phyloP scores from a whole-genome alignment of 2,329 filamentous ascomycete species.

The Talaromyces sp. region DNA sequence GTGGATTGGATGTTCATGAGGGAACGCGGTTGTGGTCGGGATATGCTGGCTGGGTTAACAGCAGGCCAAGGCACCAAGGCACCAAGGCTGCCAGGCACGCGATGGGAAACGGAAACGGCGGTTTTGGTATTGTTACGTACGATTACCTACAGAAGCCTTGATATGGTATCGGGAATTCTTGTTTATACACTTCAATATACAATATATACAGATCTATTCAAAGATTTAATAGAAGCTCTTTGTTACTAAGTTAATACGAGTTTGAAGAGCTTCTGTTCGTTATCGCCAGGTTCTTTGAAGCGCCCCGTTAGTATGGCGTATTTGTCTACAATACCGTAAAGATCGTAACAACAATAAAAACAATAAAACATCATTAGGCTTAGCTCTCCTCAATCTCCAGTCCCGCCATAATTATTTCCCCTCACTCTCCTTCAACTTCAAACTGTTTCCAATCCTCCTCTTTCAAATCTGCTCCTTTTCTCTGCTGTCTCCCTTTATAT shows the following conservation, averaged over 20 bases:
- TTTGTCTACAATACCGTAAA: neutral
- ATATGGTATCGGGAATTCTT: neutral
- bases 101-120: neutral
- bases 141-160: neutral
- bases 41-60: neutral
- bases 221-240: too few species aligned
- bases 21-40: conserved; percentile 8
- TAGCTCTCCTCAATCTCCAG: conserved; percentile 1
- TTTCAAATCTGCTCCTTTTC: neutral
- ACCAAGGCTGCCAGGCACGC: conserved; percentile 7
- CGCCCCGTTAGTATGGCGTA: neutral
- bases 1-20: conserved; percentile 7
- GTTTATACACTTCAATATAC: neutral
- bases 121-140: conserved; percentile 8
- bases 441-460: neutral
- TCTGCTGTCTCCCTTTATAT: neutral
- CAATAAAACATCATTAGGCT: neutral
- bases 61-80: neutral
- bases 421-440: neutral
- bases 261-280: neutral
- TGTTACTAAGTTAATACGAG: neutral
- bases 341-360: conserved; percentile 1
- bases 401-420: conserved; percentile 5
- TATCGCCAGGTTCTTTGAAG: neutral
- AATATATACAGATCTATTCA: neutral